Evolutionary conservation across 176 grass and related monocot genomes (phyloP), one percentile per base, ranked within the genome.

Genomic region (Carex scoparia): DNA sequence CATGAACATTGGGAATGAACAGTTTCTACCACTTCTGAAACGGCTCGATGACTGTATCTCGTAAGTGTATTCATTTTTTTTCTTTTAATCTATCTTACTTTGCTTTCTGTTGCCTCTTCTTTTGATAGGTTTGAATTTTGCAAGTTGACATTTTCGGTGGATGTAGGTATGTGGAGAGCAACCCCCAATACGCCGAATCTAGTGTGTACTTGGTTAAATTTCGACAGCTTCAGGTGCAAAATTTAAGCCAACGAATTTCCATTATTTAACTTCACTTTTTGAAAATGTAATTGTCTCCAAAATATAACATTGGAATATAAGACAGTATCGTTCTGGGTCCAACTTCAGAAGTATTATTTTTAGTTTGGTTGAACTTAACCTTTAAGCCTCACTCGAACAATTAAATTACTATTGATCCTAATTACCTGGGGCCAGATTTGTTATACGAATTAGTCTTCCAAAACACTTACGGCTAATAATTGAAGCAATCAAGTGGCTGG

Each of bases 181-280:
- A 99, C 86, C 90, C 91, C 87, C 97, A 95, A 68, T 99, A 99
- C 91, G 93, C 90, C 30, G 97, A 99, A 88, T 99, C 97, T 84
- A 85, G 89, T 87, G 97, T 99, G 88, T 99, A 99, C 79, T 96
- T 99, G 79, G 97, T 99, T 64, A 94, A 99, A 81, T 94, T 99
- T 84, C 89, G 91, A 56, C 95, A 98, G 85, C 91, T 98, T 80
- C 95, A 98, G 87, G 95, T 95, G 86, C 84, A 69, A 19, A 23
- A 19, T 46, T 71, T 72, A 71, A 72, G 7, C 5, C 65, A 68
- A 35, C 57, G 53, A 79, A 18, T 48, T 58, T 79, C 13, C 48
- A 79, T 79, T 79, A 23, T 79, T 58, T 58, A 58, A 33, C 51
- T 57, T 79, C 14, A 14, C 27, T 37, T 79, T 6, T 79, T 79